Conservation (phyloP, 2,329 filamentous ascomycete species). For the Aplosporella prunicola region DNA sequence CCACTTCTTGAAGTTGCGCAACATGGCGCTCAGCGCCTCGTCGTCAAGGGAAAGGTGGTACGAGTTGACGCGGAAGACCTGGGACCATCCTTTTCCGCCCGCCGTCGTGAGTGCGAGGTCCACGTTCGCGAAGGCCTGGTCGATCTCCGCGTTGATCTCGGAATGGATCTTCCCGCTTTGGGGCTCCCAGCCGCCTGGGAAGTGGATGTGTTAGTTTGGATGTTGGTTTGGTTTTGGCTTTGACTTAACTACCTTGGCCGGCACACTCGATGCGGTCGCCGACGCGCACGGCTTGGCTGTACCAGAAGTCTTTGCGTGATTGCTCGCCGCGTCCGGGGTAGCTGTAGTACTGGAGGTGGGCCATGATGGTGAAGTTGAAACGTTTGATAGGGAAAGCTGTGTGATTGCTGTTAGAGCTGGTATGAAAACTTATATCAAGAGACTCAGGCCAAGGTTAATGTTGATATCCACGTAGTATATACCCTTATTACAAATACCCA, state of each 20-base stretch:
- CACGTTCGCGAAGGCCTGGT: conserved; percentile 47
- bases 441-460: not conserved
- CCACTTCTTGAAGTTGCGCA: conserved; percentile 18
- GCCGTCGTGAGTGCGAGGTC: conserved; percentile 43
- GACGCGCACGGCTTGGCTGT: conserved; percentile 28
- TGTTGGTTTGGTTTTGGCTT: not conserved
- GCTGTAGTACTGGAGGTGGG: conserved; percentile 25
- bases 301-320: conserved; percentile 23
- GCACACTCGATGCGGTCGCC: conserved; percentile 26
- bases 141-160: conserved; percentile 23
- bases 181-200: conserved; percentile 28
- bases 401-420: not conserved
- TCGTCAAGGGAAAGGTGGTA: conserved; percentile 18
- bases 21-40: conserved; percentile 16
- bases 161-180: conserved; percentile 14
- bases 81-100: conserved; percentile 48
- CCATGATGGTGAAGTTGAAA: conserved; percentile 10
- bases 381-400: not conserved
- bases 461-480: too few species aligned
- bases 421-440: not conserved
- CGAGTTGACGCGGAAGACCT: conserved; percentile 35
- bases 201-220: not conserved
- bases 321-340: conserved; percentile 32
- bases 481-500: too few species aligned
- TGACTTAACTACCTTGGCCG: conserved; percentile 27